Percentiles rank a stretch among this genome's conserved stretches.
phyloP scores from a whole-genome alignment of 192 early-diverging fungal genomes.

The Linnemannia zychae region DNA sequence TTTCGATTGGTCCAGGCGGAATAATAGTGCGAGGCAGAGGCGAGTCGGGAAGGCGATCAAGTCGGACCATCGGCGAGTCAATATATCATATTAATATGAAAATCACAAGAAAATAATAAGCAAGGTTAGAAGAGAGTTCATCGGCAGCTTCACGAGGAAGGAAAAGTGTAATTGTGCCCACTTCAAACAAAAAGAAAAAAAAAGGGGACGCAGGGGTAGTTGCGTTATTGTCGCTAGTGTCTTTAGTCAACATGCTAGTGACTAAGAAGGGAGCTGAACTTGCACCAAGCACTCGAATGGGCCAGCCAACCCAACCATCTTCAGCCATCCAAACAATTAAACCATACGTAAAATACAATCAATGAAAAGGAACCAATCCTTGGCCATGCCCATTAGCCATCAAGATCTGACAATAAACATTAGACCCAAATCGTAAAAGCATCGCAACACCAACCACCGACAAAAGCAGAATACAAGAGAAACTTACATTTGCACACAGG shows the following conservation, averaged over 20 bases:
- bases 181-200: neutral
- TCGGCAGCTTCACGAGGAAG: neutral
- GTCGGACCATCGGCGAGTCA: neutral
- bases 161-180: too few relatives aligned
- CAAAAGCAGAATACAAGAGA: constrained; percentile 2
- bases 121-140: constrained; percentile 7
- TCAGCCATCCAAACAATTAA: neutral
- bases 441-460: neutral
- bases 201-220: neutral
- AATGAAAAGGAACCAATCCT: neutral
- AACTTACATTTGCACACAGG: constrained; percentile 79
- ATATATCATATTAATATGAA: constrained; percentile 5
- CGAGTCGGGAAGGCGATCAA: neutral
- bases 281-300: neutral
- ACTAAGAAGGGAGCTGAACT: neutral
- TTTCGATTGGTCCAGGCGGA: constrained; percentile 14
- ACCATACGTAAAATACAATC: neutral
- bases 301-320: neutral
- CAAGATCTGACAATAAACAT: neutral
- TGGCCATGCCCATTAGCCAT: neutral
- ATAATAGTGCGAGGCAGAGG: neutral
- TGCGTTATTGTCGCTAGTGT: neutral
- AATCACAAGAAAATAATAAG: neutral
- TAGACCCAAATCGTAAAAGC: constrained; percentile 2
- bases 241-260: neutral